A percentile compares a stretch with the other conserved stretches of the same genome.
Conservation (phyloP, 768 basidiomycete species). For the Mrakia frigida region DNA sequence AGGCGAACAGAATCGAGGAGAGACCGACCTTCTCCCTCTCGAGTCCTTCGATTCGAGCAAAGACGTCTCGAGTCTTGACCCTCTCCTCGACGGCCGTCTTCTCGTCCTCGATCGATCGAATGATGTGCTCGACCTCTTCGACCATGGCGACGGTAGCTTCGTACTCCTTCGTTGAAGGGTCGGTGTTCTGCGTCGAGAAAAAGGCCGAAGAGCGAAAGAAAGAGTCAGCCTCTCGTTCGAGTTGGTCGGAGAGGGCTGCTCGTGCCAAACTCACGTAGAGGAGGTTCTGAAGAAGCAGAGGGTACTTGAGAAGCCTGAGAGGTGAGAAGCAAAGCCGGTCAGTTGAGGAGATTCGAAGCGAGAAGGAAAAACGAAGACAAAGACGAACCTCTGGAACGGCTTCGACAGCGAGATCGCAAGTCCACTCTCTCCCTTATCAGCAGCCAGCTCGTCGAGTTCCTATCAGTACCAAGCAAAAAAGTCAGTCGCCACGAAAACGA, state of each 20-base stretch:
- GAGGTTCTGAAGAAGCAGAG: constrained; percentile 92
- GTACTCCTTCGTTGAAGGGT: constrained; percentile 94
- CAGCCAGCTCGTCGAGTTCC: constrained; percentile 70
- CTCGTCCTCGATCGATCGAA: constrained; percentile 94
- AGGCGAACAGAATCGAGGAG: not conserved
- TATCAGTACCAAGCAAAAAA: not conserved
- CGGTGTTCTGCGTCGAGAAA: constrained; percentile 52
- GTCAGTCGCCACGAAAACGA: not conserved
- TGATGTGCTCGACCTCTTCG: constrained; percentile 91
- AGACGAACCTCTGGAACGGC: constrained; percentile 64
- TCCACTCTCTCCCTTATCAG: constrained; percentile 85
- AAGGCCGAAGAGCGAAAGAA: not conserved
- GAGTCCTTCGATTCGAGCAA: constrained; percentile 92
- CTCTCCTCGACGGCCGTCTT: constrained; percentile 95
- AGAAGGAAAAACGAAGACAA: not conserved
- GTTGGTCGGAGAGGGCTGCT: not conserved
- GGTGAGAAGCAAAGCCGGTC: not conserved
- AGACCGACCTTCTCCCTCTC: constrained; percentile 75
- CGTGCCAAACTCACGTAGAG: constrained; percentile 53
- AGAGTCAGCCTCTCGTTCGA: not conserved
- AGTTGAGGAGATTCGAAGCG: not conserved
- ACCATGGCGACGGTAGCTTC: constrained; percentile 90
- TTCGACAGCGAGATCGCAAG: constrained; percentile 92
- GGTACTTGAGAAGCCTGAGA: constrained; percentile 78
- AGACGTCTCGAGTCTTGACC: constrained; percentile 88